Conservation (phyloP, 129 eudicot species). For the Erigeron canadensis region DNA sequence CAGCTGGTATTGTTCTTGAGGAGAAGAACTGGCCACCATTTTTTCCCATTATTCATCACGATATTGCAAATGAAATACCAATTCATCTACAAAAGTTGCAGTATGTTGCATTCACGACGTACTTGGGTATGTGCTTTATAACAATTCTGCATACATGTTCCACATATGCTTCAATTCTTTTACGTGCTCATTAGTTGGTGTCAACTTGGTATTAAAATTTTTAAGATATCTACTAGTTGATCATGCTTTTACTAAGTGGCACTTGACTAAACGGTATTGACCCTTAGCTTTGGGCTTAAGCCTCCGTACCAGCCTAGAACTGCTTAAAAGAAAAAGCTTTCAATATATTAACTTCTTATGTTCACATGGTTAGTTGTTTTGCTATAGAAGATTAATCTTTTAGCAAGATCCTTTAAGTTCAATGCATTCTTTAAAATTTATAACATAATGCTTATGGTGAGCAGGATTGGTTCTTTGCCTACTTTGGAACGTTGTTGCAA, state of each 20-base stretch:
- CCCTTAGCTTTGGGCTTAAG: neutral
- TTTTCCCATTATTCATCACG: constrained; percentile 95
- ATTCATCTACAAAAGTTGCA: constrained; percentile 88
- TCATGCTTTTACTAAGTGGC: neutral
- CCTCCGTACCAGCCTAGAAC: no score
- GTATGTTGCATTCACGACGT: constrained; percentile 90
- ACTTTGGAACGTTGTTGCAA: constrained; percentile 81
- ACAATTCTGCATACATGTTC: neutral
- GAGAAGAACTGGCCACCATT: constrained; percentile 99
- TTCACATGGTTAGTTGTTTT: neutral
- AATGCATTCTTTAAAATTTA: neutral
- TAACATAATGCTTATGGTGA: constrained; percentile 16
- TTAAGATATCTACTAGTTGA: neutral
- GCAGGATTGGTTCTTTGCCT: constrained; percentile 77
- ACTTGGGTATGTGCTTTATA: constrained; percentile 55
- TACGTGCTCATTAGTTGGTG: neutral
- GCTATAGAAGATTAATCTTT: neutral
- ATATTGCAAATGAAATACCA: constrained; percentile 92
- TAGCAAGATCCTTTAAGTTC: neutral
- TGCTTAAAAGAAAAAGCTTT: neutral
- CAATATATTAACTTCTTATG: neutral
- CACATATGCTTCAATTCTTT: neutral
- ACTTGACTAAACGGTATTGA: neutral
- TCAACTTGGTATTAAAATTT: neutral
- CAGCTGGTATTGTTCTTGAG: constrained; percentile 99